Base-by-base conservation (phyloP, 306 rosid genomes). In the Rosa multiflora region DNA sequence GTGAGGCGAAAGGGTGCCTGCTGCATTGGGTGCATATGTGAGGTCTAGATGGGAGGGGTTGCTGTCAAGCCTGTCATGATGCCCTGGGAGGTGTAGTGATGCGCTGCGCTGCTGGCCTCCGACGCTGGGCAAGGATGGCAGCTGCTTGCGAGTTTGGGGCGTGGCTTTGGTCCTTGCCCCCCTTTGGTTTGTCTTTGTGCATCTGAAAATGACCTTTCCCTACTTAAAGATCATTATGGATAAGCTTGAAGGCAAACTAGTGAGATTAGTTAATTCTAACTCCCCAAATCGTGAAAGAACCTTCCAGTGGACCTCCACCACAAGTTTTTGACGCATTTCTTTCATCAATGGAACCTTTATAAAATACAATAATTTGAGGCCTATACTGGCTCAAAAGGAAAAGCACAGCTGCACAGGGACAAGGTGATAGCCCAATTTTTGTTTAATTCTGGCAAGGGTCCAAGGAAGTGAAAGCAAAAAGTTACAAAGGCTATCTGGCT, bases 231-330 rank as follows among this genome's bases (percentile, higher is more conserved):
- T 71, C 14, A 21, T 42, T 48, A 29, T 21, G 72, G 86, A 79
- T 75, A 68, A 75, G 83, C 56, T 75, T 40, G 73, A 67, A 75
- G 32, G 9, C 10, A 47, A 42, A 46, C 21, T 26, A 26, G 26
- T 8, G 17, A 51, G 58, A 14, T 51, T 20, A n/a, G 43, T 37
- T 52, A 37, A 12, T 40, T 51, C 29, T 21, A 67, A 51, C 2
- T 48, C 20, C 56, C 26, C 37, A 39, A 26, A 39, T 52, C 11
- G 39, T 67, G 20, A 67, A 17, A 64, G 26, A 66, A 5, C 37
- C 61, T 20, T 64, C 72, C 47, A 37, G 39, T 21, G 14, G 64
- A 29, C 39, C 13, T 17, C 72, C 77, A 39, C 79, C 70, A 67
- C 79, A 47, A n/a, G 23, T 20, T 18, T 15, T 15, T 7, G 5